Conservation (phyloP, 768 basidiomycete genomes). For the Russula brevipes region DNA sequence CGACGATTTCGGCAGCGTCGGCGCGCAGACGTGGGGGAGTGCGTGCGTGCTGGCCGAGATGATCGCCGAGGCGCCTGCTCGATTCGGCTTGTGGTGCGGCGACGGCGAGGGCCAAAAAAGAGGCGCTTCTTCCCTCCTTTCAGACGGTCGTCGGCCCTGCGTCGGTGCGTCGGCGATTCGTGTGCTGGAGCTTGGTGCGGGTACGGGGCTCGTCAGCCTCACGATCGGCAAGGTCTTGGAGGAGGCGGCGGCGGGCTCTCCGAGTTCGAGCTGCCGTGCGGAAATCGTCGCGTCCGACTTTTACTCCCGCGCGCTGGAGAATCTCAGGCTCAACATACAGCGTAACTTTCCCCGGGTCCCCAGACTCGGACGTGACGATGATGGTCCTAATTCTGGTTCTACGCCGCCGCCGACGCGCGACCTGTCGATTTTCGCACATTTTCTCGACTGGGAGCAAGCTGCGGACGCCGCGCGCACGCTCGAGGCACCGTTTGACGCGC, state of each 20-base stretch:
- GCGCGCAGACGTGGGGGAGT: conserved; percentile 87
- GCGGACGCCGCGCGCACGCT: conserved; percentile 8
- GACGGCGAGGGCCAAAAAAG: background rate
- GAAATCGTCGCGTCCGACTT: conserved; percentile 45
- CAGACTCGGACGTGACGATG: no score
- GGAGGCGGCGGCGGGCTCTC: no score
- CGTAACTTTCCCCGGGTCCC: conserved; percentile 32
- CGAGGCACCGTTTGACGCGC: conserved; percentile 28
- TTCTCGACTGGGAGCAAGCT: conserved; percentile 40
- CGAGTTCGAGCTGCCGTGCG: background rate
- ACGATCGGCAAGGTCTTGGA: conserved; percentile 35
- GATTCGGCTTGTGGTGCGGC: conserved; percentile 41
- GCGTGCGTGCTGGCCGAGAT: conserved; percentile 76
- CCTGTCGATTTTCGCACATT: conserved; percentile 28
- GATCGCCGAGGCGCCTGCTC: conserved; percentile 51
- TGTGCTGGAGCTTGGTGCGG: conserved; percentile 52
- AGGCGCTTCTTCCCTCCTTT: background rate
- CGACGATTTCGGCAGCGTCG: conserved; percentile 64
- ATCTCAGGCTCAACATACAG: conserved; percentile 42
- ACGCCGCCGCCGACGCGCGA: background rate
- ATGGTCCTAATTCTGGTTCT: background rate
- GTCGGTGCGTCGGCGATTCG: conserved; percentile 29
- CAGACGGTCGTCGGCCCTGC: no score
- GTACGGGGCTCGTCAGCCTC: conserved; percentile 51
- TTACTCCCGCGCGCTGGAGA: conserved; percentile 44